Percentiles rank a stretch among this genome's conserved stretches.
These are phyloP conservation scores for Pichia nanzhaoensis DNA, from an alignment of 805 yeast species.

Conservation along the genomic window DNA sequence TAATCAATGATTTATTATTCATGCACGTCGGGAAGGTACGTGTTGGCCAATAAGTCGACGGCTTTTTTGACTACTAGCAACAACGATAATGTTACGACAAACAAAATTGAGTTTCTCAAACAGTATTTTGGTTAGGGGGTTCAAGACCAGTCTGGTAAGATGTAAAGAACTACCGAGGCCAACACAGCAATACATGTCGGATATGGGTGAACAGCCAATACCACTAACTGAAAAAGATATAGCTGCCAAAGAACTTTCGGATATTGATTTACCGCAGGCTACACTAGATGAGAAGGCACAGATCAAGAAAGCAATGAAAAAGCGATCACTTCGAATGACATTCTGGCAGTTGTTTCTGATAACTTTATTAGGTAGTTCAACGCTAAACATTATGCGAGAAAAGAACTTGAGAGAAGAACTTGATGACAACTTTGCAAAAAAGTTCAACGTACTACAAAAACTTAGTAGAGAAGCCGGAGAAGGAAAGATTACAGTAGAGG, in stretches of 20 bases:
- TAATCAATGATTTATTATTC: no score
- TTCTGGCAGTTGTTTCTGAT: constrained; percentile 28
- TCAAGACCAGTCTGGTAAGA: not conserved
- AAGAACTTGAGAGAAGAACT: constrained; percentile 39
- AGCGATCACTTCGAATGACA: constrained; percentile 29
- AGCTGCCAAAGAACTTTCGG: constrained; percentile 12
- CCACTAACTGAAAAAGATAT: constrained; percentile 15
- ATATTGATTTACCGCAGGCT: constrained; percentile 15
- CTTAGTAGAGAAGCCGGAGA: constrained; percentile 16
- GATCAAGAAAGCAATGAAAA: constrained; percentile 20
- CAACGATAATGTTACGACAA: no score
- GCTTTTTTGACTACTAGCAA: no score
- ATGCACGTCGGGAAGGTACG: no score
- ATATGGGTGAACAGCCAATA: constrained; percentile 26
- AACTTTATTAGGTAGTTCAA: constrained; percentile 33
- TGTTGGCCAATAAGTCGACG: no score
- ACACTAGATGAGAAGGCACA: constrained; percentile 17
- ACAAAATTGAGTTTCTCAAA: no score
- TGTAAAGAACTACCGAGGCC: constrained; percentile 18
- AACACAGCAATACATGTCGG: constrained; percentile 19
- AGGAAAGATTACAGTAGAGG: constrained; percentile 26
- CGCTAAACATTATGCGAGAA: constrained; percentile 41
- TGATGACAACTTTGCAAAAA: constrained; percentile 33
- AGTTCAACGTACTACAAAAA: constrained; percentile 31
- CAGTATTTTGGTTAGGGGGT: not conserved